These are phyloP conservation scores for Flagelloscypha sp. DNA, from an alignment of 768 basidiomycete species.

Conservation along the genomic window DNA sequence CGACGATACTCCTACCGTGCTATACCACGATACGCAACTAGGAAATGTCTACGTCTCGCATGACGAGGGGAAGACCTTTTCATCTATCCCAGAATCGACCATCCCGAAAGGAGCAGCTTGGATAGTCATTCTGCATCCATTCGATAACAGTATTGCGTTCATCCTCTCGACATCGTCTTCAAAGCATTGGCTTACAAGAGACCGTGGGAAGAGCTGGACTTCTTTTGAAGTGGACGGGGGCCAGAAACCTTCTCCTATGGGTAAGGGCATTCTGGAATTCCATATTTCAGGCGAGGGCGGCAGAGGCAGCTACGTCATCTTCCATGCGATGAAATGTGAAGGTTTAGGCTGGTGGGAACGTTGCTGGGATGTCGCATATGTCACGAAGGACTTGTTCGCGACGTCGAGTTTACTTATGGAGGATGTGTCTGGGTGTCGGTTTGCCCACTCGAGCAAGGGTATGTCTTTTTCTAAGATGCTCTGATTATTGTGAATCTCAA, in stretches of 20 bases:
- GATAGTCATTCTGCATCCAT: slow-evolving; percentile 83
- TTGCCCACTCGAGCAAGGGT: slow-evolving; percentile 79
- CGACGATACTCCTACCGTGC: slow-evolving; percentile 62
- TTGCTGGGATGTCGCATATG: slow-evolving; percentile 84
- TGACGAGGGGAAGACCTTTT: slow-evolving; percentile 81
- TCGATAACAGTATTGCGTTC: slow-evolving; percentile 61
- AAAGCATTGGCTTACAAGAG: slow-evolving; percentile 86
- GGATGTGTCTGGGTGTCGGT: slow-evolving; percentile 76
- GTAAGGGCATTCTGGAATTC: no score
- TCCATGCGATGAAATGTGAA: slow-evolving; percentile 66
- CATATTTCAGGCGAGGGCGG: no score
- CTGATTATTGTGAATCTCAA: no score
- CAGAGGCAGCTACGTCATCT: slow-evolving; percentile 71
- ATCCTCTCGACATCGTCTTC: slow-evolving; percentile 2
- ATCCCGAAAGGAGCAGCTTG: slow-evolving; percentile 50
- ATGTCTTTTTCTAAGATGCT: no score
- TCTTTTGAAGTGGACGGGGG: slow-evolving; percentile 68
- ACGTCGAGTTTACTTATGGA: slow-evolving; percentile 55
- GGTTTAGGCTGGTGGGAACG: slow-evolving; percentile 39
- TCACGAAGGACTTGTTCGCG: slow-evolving; percentile 79
- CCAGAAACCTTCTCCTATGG: no score
- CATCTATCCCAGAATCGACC: slow-evolving; percentile 41
- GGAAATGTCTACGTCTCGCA: slow-evolving; percentile 70
- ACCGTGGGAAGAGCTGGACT: slow-evolving; percentile 85
- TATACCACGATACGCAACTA: slow-evolving; percentile 71